phyloP scores from a whole-genome alignment of 345 rosid species.

The Citrus hindsii region DNA sequence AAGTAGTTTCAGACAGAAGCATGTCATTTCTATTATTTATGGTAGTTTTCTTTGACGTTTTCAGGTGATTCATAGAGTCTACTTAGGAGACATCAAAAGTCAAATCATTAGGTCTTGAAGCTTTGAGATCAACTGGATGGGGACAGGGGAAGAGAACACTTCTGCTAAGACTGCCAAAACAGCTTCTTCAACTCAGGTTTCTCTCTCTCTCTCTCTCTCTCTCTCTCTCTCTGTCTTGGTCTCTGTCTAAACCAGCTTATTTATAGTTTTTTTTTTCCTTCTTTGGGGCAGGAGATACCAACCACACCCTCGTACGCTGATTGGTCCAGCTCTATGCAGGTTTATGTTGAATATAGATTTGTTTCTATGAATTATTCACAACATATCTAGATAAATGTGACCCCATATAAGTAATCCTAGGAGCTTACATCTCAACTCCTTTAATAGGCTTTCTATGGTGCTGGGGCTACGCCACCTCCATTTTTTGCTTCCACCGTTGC shows the following conservation, averaged over 20 bases:
- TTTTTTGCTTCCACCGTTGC: conserved; percentile 84
- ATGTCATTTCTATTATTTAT: conserved; percentile 10
- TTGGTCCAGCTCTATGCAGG: conserved; percentile 94
- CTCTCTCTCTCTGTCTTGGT: neutral
- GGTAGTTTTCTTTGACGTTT: conserved; percentile 10
- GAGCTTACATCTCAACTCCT: conserved; percentile 23
- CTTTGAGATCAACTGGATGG: conserved; percentile 39
- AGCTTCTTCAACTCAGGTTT: conserved; percentile 69
- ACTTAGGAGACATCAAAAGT: neutral
- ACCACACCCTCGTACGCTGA: conserved; percentile 69
- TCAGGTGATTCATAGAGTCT: conserved; percentile 25
- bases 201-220: neutral
- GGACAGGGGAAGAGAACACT: conserved; percentile 71
- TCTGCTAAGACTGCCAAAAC: conserved; percentile 71
- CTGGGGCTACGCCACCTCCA: conserved; percentile 82
- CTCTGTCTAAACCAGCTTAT: neutral
- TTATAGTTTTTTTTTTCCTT: conserved; percentile 9
- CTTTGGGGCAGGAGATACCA: conserved; percentile 56
- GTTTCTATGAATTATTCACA: conserved; percentile 9
- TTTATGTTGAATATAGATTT: conserved; percentile 22
- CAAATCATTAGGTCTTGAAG: conserved; percentile 14
- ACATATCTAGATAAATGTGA: conserved; percentile 4
- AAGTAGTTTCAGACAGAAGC: neutral
- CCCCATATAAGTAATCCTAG: conserved; percentile 1
- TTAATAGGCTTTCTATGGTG: conserved; percentile 84